Conservation (phyloP, 345 rosid genomes). For the Citrus hindsii region DNA sequence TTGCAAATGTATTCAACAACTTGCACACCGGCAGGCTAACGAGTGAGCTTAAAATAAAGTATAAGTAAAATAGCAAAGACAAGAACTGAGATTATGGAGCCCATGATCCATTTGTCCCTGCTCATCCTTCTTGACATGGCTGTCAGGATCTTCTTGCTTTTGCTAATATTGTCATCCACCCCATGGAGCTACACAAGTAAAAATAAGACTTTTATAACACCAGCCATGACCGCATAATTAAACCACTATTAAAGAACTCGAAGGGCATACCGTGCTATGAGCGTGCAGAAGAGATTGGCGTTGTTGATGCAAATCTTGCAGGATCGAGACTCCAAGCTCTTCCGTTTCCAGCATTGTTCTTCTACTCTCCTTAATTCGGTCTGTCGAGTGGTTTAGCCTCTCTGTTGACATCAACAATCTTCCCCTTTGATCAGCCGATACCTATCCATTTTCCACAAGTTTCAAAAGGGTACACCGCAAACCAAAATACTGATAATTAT, state of each 20-base stretch:
- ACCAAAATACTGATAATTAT: neutral
- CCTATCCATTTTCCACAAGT: slow-evolving; percentile 24
- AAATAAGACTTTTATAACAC: neutral
- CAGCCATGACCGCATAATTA: neutral
- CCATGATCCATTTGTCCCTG: slow-evolving; percentile 52
- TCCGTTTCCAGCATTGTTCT: slow-evolving; percentile 68
- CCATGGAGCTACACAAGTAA: slow-evolving; percentile 47
- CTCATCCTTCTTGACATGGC: slow-evolving; percentile 53
- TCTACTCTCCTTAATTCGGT: slow-evolving; percentile 58
- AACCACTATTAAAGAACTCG: neutral
- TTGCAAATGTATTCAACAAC: neutral
- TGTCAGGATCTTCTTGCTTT: slow-evolving; percentile 54
- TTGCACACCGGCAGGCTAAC: slow-evolving; percentile 8
- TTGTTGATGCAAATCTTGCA: slow-evolving; percentile 63
- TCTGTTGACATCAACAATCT: slow-evolving; percentile 60
- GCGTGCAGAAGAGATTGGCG: slow-evolving; percentile 59
- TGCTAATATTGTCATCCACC: slow-evolving; percentile 53
- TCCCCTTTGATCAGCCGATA: slow-evolving; percentile 55
- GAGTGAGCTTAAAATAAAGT: slow-evolving; percentile 45
- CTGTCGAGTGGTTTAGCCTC: slow-evolving; percentile 49
- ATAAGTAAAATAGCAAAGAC: slow-evolving; percentile 37
- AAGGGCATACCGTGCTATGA: slow-evolving; percentile 34
- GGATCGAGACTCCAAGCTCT: slow-evolving; percentile 66
- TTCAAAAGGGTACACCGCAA: neutral
- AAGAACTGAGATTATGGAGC: slow-evolving; percentile 33